phyloP scores from a whole-genome alignment of 495 filamentous ascomycete genomes.

The Podospora sp. region DNA sequence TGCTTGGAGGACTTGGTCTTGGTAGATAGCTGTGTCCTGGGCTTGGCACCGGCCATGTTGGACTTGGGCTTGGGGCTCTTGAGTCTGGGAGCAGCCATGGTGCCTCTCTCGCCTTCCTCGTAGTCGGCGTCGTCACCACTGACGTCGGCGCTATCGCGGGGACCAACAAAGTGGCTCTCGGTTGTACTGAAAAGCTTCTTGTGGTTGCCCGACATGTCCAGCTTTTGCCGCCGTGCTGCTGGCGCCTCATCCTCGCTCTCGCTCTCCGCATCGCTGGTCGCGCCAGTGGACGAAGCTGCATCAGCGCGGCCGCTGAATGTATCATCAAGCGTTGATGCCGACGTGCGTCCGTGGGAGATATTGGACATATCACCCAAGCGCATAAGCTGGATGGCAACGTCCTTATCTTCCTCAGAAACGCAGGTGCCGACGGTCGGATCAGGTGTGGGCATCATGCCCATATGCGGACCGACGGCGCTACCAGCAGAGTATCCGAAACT shows the following conservation, averaged over 20 bases:
- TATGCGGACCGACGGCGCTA: slow-evolving; percentile 35
- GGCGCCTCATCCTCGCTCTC: slow-evolving; percentile 73
- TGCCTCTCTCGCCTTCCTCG: slow-evolving; percentile 48
- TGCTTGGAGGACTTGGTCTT: slow-evolving; percentile 49
- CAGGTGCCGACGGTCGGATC: slow-evolving; percentile 93
- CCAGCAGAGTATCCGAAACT: slow-evolving; percentile 55
- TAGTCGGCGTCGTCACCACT: slow-evolving; percentile 72
- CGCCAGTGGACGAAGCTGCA: slow-evolving; percentile 78
- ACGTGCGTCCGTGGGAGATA: slow-evolving; percentile 85
- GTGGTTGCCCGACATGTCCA: slow-evolving; percentile 52
- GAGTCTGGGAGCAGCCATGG: slow-evolving; percentile 41
- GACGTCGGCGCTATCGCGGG: slow-evolving; percentile 69
- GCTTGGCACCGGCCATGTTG: slow-evolving; percentile 31
- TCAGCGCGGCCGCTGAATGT: slow-evolving; percentile 87
- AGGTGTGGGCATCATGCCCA: slow-evolving; percentile 81
- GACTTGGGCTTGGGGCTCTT: slow-evolving; percentile 48
- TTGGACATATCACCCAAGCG: slow-evolving; percentile 90
- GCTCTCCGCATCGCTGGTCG: slow-evolving; percentile 77
- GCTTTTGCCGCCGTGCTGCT: slow-evolving; percentile 60
- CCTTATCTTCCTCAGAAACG: slow-evolving; percentile 97
- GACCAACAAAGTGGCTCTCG: slow-evolving; percentile 63
- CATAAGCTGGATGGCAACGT: slow-evolving; percentile 95
- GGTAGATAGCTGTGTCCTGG: slow-evolving; percentile 32
- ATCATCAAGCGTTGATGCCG: slow-evolving; percentile 91
- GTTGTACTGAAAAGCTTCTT: slow-evolving; percentile 57